Evolutionary conservation across 352 stramenopile genomes (phyloP).

Genomic region (Pythium phragmiticola): DNA sequence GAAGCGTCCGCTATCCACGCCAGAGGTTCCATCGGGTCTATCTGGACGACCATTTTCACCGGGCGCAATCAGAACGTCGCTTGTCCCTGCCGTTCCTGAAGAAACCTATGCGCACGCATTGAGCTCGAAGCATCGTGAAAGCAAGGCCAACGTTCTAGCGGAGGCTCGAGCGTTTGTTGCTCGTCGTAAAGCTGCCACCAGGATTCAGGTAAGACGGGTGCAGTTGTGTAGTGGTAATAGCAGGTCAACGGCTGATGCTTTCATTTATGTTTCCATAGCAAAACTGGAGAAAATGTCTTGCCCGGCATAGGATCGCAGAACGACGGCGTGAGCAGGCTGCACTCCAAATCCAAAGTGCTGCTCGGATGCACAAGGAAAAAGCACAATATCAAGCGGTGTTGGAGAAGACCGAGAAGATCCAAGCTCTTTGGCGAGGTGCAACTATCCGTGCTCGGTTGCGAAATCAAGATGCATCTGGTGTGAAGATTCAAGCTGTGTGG

Average conservation of each 20-base stretch:
- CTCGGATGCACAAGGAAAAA: slow-evolving; percentile 26
- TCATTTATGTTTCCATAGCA: slow-evolving; percentile 15
- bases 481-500: slow-evolving; percentile 34
- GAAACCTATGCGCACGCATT: slow-evolving; percentile 45
- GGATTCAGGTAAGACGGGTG: slow-evolving; percentile 46
- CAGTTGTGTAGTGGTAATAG: neutral
- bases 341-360: slow-evolving; percentile 30
- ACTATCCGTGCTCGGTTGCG: slow-evolving; percentile 15
- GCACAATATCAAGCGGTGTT: slow-evolving; percentile 19
- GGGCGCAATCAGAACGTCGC: slow-evolving; percentile 49
- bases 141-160: slow-evolving; percentile 45
- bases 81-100: slow-evolving; percentile 39
- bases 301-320: slow-evolving; percentile 10
- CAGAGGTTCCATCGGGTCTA: slow-evolving; percentile 33
- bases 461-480: slow-evolving; percentile 11
- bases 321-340: slow-evolving; percentile 15
- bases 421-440: slow-evolving; percentile 31
- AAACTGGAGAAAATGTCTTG: slow-evolving; percentile 23
- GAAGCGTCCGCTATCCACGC: slow-evolving; percentile 41
- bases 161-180: slow-evolving; percentile 49
- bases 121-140: slow-evolving; percentile 43
- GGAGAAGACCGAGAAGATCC: slow-evolving; percentile 23
- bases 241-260: neutral
- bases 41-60: slow-evolving; percentile 40
- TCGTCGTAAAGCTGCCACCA: slow-evolving; percentile 40